Evolutionary conservation across 2,329 filamentous ascomycete species (phyloP).

Genomic region (Fusarium begoniae): DNA sequence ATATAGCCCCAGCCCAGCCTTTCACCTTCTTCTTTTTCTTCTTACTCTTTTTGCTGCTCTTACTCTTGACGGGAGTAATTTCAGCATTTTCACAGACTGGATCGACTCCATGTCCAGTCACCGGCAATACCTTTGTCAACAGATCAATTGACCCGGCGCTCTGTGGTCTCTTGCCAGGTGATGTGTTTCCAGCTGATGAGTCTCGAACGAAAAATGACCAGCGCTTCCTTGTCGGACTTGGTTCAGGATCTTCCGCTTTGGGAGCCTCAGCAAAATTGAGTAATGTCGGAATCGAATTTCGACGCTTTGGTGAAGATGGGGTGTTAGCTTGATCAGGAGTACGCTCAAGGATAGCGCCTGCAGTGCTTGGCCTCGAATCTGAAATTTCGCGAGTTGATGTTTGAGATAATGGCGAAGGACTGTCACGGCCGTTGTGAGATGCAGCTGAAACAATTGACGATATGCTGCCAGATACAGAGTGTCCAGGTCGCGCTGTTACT

Average conservation of each 20-base stretch:
- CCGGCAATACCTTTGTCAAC: constrained; percentile 43
- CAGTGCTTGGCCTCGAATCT: constrained; percentile 72
- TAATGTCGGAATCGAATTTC: constrained; percentile 68
- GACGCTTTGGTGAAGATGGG: constrained; percentile 56
- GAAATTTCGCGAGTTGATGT: constrained; percentile 53
- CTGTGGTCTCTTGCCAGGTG: constrained; percentile 58
- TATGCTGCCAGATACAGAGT: constrained; percentile 81
- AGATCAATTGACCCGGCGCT: constrained; percentile 59
- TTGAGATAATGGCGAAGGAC: constrained; percentile 49
- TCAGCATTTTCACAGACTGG: constrained; percentile 36
- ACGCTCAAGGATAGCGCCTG: constrained; percentile 73
- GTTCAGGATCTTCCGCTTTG: constrained; percentile 48
- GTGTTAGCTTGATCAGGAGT: constrained; percentile 35
- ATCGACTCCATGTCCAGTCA: constrained; percentile 51
- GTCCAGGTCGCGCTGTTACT: constrained; percentile 72
- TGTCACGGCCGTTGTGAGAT: constrained; percentile 54
- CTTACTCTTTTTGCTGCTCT: constrained; percentile 48
- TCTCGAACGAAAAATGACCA: constrained; percentile 73
- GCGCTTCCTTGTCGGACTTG: constrained; percentile 64
- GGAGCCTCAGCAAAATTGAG: constrained; percentile 52
- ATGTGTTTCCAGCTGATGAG: constrained; percentile 56
- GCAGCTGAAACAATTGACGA: constrained; percentile 77
- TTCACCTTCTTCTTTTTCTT: constrained; percentile 75
- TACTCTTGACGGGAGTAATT: constrained; percentile 32
- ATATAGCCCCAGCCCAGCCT: constrained; percentile 73